A percentile compares a stretch with the other conserved stretches of the same genome.
Evolutionary conservation across 371 early-diverging fungal genomes (phyloP).

Genomic region (Rhizopus stolonifer): DNA sequence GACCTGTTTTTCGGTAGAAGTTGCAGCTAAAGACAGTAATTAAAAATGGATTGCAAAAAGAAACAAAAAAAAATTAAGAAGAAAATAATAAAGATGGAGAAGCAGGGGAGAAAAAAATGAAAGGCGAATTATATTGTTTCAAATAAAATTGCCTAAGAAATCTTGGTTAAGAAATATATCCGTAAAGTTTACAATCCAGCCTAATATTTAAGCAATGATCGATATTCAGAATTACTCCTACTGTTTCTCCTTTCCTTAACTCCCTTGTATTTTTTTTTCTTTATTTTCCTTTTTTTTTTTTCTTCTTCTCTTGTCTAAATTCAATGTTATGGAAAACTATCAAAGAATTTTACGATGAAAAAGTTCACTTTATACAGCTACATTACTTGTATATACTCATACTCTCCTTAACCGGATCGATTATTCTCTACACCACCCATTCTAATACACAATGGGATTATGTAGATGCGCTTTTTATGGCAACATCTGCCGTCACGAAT

Average conservation of each 20-base stretch:
- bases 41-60: too few species aligned
- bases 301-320: not conserved
- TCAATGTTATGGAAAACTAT: conserved; percentile 1
- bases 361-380: conserved; percentile 43
- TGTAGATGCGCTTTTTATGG: conserved; percentile 46
- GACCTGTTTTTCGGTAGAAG: too few species aligned
- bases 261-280: not conserved
- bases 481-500: conserved; percentile 36
- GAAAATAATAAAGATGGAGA: too few species aligned
- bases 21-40: too few species aligned
- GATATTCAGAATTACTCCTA: not conserved
- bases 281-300: not conserved
- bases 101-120: too few species aligned
- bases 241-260: not conserved
- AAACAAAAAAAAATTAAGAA: too few species aligned
- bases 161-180: too few species aligned
- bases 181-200: not conserved
- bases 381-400: conserved; percentile 44
- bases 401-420: conserved; percentile 31
- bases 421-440: conserved; percentile 36
- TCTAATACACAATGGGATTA: conserved; percentile 36
- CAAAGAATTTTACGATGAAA: conserved; percentile 27
- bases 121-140: too few species aligned
- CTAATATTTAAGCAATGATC: not conserved
- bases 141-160: not conserved